These are phyloP conservation scores for Metschnikowia gelsemii DNA, from an alignment of 805 yeast genomes.

Conservation along the genomic window DNA sequence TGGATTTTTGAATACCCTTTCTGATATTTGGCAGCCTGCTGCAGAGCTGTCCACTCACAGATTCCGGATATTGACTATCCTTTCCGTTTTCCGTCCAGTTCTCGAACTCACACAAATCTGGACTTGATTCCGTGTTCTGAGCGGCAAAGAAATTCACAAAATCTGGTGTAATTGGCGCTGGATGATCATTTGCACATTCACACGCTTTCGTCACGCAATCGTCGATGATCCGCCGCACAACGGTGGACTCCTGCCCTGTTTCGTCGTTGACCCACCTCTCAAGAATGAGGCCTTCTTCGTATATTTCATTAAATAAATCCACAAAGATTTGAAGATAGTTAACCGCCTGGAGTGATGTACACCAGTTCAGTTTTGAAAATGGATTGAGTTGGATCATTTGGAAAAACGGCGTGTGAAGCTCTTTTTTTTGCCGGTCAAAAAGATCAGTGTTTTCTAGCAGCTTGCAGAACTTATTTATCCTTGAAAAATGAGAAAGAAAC, in stretches of 20 bases:
- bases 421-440: slow-evolving; percentile 13
- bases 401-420: slow-evolving; percentile 12
- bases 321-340: slow-evolving; percentile 20
- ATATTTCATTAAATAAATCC: slow-evolving; percentile 18
- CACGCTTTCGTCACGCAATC: slow-evolving; percentile 7
- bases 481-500: slow-evolving; percentile 16
- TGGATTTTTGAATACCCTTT: slow-evolving; percentile 9
- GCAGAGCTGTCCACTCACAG: background rate
- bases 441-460: slow-evolving; percentile 8
- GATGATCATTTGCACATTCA: slow-evolving; percentile 9
- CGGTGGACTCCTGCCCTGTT: slow-evolving; percentile 15
- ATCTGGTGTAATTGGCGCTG: slow-evolving; percentile 13
- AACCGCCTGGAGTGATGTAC: slow-evolving; percentile 17
- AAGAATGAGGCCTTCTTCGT: slow-evolving; percentile 15
- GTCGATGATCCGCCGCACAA: slow-evolving; percentile 8
- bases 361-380: slow-evolving; percentile 14
- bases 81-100: background rate
- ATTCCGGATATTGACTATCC: background rate
- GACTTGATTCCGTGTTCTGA: slow-evolving; percentile 3
- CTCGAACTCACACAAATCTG: slow-evolving; percentile 3
- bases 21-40: slow-evolving; percentile 9
- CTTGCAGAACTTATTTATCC: slow-evolving; percentile 10
- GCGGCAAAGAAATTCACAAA: slow-evolving; percentile 16
- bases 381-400: slow-evolving; percentile 13
- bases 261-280: slow-evolving; percentile 11